Evolutionary conservation across 225 moss, liverwort and hornwort species (phyloP).

Genomic region (Polytrichum commune): DNA sequence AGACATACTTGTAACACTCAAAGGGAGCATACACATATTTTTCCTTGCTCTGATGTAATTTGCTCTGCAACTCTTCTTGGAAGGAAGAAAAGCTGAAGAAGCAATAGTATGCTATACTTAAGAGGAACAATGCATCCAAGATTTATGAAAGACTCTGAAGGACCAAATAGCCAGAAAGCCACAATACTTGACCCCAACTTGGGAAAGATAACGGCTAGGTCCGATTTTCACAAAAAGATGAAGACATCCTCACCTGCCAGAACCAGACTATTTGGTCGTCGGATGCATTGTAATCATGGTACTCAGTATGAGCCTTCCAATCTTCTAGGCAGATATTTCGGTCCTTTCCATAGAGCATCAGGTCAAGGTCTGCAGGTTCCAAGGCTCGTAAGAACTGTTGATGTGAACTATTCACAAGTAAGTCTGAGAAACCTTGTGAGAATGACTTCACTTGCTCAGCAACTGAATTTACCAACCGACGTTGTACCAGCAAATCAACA

Average conservation of each 20-base stretch:
- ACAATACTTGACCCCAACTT: no score
- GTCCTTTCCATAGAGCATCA: constrained; percentile 87
- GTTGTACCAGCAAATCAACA: constrained; percentile 88
- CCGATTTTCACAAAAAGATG: no score
- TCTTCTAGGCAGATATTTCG: constrained; percentile 73
- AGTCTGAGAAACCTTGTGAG: constrained; percentile 85
- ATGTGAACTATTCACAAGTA: constrained; percentile 78
- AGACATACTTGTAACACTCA: no score
- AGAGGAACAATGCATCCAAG: no score
- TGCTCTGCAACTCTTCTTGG: no score
- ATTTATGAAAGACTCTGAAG: no score
- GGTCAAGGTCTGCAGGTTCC: constrained; percentile 83
- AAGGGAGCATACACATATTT: no score
- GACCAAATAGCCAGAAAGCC: no score
- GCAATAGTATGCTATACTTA: no score
- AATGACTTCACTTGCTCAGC: constrained; percentile 95
- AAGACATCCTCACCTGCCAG: constrained; percentile 65
- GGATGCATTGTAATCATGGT: constrained; percentile 64
- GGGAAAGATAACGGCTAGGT: no score
- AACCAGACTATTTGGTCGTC: constrained; percentile 88
- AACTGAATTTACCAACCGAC: constrained; percentile 81
- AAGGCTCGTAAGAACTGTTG: constrained; percentile 85
- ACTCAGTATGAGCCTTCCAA: constrained; percentile 80
- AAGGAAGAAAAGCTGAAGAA: no score
- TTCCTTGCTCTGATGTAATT: no score